Evolutionary conservation across 2,329 filamentous ascomycete species (phyloP), one percentile per base, ranked within the genome.

Genomic region (Zymoseptoria ardabiliae): DNA sequence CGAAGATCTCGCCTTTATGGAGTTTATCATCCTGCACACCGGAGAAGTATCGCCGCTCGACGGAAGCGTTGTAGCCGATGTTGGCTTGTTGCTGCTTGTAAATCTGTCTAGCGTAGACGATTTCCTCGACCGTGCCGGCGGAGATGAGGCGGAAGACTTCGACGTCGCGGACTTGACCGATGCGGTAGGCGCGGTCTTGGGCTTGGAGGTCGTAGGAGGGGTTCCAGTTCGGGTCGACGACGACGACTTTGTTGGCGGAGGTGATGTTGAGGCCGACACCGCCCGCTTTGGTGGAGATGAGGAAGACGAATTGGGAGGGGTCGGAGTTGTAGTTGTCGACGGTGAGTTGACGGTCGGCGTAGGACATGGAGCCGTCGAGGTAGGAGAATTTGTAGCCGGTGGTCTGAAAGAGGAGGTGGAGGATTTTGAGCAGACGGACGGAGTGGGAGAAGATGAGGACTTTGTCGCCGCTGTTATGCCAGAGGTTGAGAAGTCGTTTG

Each of bases 41-140:
- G 66, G 88, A 91, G 78, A 99, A 99, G 73, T 99, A 99, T 1
- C 94, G 85, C 3, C 94, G 86, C 74, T 99, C 94, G 4, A 87
- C 88, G 0, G 90, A 95, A 0, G 94, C 94, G 35, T 87, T 95
- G 74, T 99, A 97, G 0, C 90, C 94, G 60, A 99, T 97, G 69
- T 97, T 97, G 23, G 94, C 93, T 76, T 97, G 94, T 70, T 99
- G 94, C 71, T 99, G 94, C 74, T 99, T 99, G 81, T 99, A 99
- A 48, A 99, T 94, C 69, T 99, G 94, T 6, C 94, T 84, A 0
- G 93, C 94, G 69, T 99, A 99, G 7, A 97, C 91, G 57, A 97
- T 94, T 73, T 99, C 94, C 71, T 99, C 94, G 17, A 99, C 91
- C 0, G 94, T 97, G 0, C 94, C 94, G 1, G 90, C 86, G 1